These are phyloP conservation scores for Yamadazyma atlantica DNA, from an alignment of 1,139 yeast species.

Conservation along the genomic window DNA sequence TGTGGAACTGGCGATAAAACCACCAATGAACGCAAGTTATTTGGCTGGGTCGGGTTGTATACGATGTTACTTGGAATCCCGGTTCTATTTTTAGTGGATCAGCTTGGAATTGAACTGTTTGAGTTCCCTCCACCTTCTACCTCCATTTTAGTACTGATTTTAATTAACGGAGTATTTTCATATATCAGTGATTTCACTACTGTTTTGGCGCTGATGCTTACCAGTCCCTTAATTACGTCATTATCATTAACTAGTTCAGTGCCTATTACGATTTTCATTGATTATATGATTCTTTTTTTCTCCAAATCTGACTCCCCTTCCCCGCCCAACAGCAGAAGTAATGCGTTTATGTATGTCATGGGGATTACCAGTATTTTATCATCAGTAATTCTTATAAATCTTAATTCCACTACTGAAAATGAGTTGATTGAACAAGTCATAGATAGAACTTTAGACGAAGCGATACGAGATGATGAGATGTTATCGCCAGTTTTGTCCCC, in stretches of 20 bases:
- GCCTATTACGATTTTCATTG: constrained; percentile 51
- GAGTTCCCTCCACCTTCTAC: constrained; percentile 42
- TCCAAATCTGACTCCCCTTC: constrained; percentile 11
- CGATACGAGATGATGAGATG: constrained; percentile 45
- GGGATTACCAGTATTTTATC: constrained; percentile 49
- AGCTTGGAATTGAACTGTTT: constrained; percentile 38
- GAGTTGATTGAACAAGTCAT: constrained; percentile 49
- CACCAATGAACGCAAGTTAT: constrained; percentile 47
- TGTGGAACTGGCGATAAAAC: constrained; percentile 45
- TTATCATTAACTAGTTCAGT: constrained; percentile 52
- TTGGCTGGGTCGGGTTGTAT: constrained; percentile 47
- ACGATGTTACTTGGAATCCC: constrained; percentile 43
- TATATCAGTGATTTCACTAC: constrained; percentile 51
- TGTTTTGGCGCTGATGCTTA: constrained; percentile 50
- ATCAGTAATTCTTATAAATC: constrained; percentile 48
- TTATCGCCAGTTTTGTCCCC: constrained; percentile 52
- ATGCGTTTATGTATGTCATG: constrained; percentile 35
- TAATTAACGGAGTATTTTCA: constrained; percentile 45
- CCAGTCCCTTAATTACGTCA: constrained; percentile 55
- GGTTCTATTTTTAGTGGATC: constrained; percentile 30
- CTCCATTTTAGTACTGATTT: constrained; percentile 30
- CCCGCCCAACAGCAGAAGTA: constrained; percentile 12
- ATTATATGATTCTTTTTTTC: constrained; percentile 32
- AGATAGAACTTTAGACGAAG: constrained; percentile 49
- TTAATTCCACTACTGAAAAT: constrained; percentile 42